Evolutionary conservation across 2,329 filamentous ascomycete genomes (phyloP), one percentile per base, ranked within the genome.

Genomic region (Ophiocordyceps camponoti-leonardi): DNA sequence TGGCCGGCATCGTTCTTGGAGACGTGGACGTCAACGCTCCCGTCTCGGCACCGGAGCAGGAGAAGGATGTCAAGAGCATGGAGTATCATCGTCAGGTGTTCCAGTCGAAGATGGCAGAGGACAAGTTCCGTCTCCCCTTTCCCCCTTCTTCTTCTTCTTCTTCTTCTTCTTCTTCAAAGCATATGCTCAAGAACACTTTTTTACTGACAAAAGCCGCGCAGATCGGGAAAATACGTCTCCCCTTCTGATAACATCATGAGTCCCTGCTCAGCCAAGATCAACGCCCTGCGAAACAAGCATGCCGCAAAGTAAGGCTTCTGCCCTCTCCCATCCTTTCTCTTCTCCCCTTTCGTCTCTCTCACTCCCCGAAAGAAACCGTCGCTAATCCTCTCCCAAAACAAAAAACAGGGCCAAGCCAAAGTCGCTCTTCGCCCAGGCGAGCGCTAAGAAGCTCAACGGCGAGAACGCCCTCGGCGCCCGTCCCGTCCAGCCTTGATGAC

Each of bases 221-320:
- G 44, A 41, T 45, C 45, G 6, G 19, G 23, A 6, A 47, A 49
- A 52, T 90, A 88, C 65, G 70, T 88, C 60, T 88, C 83, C 18
- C 86, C 86, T 3, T 88, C 83, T n/a, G 86, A 93, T 63, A 79
- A 78, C 64, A 88, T 93, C 68, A 84, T 87, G 79, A 87, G 82
- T 55, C 86, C 86, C 33, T 87, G 84, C 63, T 83, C 81, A 18
- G 81, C 83, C 62, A 92, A 92, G 72, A 75, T 92, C 55, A 82
- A 73, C 51, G 81, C 82, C 39, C 77, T 88, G 63, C 83, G 84
- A 65, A 84, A 77, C 66, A 87, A 86, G 69, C 81, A 86, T 57
- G 79, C 79, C 50, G 74, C 73, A 66, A 90, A 87, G 81, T 23
- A 23, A 23, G 6, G 22, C 22, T 4, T 86, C 71, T 59, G 75